phyloP scores from a whole-genome alignment of 805 yeast species.

The Saccharomycopsis olivae region DNA sequence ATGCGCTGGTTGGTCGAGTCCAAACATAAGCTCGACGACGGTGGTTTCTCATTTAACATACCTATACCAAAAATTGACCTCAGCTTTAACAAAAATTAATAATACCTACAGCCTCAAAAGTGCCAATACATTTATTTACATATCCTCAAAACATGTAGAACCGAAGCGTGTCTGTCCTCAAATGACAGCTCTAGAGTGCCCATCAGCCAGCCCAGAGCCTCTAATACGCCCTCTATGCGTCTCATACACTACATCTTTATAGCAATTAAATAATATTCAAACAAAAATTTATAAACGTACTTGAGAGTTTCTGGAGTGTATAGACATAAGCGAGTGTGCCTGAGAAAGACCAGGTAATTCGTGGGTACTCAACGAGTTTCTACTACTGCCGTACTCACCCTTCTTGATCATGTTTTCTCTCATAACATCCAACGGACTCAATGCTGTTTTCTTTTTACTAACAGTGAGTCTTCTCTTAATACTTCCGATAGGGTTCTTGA shows the following conservation, averaged over 20 bases:
- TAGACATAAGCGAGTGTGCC: constrained; percentile 33
- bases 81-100: constrained; percentile 6
- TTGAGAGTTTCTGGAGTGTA: constrained; percentile 14
- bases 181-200: too few relatives aligned
- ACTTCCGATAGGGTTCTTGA: constrained; percentile 18
- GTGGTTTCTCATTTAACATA: constrained; percentile 21
- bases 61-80: constrained; percentile 16
- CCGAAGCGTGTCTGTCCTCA: too few relatives aligned
- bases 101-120: too few relatives aligned
- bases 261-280: too few relatives aligned
- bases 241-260: too few relatives aligned
- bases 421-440: constrained; percentile 13
- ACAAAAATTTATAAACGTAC: too few relatives aligned
- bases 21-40: constrained; percentile 29
- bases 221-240: too few relatives aligned
- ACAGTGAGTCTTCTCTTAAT: constrained; percentile 16
- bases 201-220: too few relatives aligned
- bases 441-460: constrained; percentile 2
- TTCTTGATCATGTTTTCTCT: constrained; percentile 15
- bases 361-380: constrained; percentile 33
- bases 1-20: constrained; percentile 30
- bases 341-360: constrained; percentile 39
- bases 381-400: constrained; percentile 17
- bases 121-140: too few relatives aligned
- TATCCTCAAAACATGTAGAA: too few relatives aligned